phyloP scores from a whole-genome alignment of 2,329 filamentous ascomycete species.

The Purpureocillium takamizusanense region DNA sequence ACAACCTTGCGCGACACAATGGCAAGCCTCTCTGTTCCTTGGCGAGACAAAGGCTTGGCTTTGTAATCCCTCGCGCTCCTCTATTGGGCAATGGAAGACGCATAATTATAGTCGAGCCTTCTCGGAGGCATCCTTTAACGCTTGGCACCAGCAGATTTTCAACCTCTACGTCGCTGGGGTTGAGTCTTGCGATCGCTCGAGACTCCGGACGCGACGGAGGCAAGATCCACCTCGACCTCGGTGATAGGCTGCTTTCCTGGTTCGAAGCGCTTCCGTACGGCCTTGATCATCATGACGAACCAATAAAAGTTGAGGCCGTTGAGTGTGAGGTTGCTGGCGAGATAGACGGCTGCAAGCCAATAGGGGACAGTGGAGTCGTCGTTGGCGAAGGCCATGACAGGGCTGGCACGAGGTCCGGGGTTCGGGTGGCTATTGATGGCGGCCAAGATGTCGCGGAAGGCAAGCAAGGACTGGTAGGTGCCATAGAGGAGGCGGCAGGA shows the following conservation, averaged over 20 bases:
- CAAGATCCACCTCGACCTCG: slow-evolving; percentile 18
- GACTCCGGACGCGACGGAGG: slow-evolving; percentile 18
- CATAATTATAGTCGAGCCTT: no score
- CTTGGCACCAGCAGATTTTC: slow-evolving; percentile 2
- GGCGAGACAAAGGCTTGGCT: no score
- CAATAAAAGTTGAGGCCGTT: slow-evolving; percentile 76
- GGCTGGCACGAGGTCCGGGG: slow-evolving; percentile 12
- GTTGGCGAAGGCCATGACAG: slow-evolving; percentile 34
- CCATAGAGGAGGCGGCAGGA: slow-evolving; percentile 70
- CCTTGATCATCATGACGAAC: slow-evolving; percentile 81
- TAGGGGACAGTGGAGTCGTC: slow-evolving; percentile 46
- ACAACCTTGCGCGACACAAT: no score
- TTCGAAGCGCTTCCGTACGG: slow-evolving; percentile 67
- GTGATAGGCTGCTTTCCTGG: slow-evolving; percentile 26
- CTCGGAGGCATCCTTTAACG: no score
- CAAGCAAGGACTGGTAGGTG: slow-evolving; percentile 58
- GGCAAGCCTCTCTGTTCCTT: no score
- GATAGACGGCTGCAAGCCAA: slow-evolving; percentile 62
- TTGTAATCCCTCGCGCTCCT: no score
- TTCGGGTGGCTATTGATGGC: slow-evolving; percentile 32
- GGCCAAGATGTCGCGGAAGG: slow-evolving; percentile 61
- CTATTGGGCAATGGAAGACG: no score
- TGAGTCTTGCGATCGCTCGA: slow-evolving; percentile 6
- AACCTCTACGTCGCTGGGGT: slow-evolving; percentile 21
- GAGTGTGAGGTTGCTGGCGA: slow-evolving; percentile 61